Percentiles rank a stretch among this genome's conserved stretches.
These are phyloP conservation scores for Bolboschoenus planiculmis DNA, from an alignment of 176 grass and related monocot species.

Conservation along the genomic window DNA sequence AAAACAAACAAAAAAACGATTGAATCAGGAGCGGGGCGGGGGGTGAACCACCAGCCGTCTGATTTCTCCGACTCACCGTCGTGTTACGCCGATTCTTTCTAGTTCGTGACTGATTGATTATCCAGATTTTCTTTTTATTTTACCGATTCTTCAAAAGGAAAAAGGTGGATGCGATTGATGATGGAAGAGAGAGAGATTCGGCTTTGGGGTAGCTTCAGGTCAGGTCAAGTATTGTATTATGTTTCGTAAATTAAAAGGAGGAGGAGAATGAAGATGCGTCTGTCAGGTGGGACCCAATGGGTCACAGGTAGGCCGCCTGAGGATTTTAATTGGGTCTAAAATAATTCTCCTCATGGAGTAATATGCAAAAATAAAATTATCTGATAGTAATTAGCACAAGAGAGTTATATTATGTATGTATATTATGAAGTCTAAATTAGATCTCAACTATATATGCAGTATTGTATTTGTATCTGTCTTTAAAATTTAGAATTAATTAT, in stretches of 20 bases:
- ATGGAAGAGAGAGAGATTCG: background rate
- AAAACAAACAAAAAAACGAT: background rate
- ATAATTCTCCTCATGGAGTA: no score
- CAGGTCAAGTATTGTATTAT: background rate
- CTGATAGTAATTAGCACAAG: no score
- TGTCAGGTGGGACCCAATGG: background rate
- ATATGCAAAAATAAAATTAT: no score
- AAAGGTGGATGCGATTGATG: background rate
- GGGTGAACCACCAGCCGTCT: background rate
- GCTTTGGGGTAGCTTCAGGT: conserved; percentile 9
- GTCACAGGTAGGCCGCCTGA: background rate
- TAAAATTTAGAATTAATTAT: no score
- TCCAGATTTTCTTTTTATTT: background rate
- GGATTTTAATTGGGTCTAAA: background rate
- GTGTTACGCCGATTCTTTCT: background rate
- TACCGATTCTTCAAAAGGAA: background rate
- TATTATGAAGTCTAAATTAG: no score
- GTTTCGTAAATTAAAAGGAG: background rate
- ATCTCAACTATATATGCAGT: no score
- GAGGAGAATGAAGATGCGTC: background rate
- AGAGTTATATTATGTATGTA: no score
- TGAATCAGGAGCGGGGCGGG: background rate
- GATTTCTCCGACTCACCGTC: background rate
- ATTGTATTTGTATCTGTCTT: no score
- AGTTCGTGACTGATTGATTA: background rate